phyloP scores from a whole-genome alignment of 2,329 filamentous ascomycete genomes.

The Colletotrichum falcatum region DNA sequence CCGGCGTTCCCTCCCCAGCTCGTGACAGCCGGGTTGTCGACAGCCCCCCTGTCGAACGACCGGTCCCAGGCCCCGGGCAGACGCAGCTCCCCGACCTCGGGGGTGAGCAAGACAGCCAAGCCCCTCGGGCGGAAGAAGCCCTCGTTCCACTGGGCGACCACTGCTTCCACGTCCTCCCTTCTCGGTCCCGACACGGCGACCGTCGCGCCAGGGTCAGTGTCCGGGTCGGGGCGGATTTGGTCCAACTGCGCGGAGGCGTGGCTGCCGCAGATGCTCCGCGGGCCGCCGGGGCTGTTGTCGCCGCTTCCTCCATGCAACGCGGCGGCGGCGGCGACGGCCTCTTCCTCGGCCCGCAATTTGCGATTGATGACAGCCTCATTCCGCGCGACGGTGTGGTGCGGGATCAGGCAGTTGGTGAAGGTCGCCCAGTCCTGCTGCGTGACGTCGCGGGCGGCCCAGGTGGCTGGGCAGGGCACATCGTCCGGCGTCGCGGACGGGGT shows the following conservation, averaged over 20 bases:
- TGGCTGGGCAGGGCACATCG: constrained; percentile 58
- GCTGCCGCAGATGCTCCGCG: constrained; percentile 45
- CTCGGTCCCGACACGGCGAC: constrained; percentile 6
- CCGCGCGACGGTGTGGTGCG: constrained; percentile 56
- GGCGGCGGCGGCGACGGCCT: constrained; percentile 42
- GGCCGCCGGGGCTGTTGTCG: constrained; percentile 27
- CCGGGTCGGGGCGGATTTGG: constrained; percentile 48
- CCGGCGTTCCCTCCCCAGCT: constrained; percentile 4
- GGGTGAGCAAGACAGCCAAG: constrained; percentile 55
- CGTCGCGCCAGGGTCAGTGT: constrained; percentile 49
- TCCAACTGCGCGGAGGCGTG: constrained; percentile 58
- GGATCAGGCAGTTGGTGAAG: constrained; percentile 68
- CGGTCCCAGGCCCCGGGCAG: constrained; percentile 51
- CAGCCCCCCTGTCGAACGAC: constrained; percentile 46
- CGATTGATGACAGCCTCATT: constrained; percentile 63
- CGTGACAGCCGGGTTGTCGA: constrained; percentile 15
- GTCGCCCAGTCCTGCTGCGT: constrained; percentile 68
- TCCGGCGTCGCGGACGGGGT: constrained; percentile 52
- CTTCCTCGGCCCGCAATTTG: constrained; percentile 59
- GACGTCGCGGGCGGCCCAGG: constrained; percentile 58
- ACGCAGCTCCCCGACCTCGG: constrained; percentile 37
- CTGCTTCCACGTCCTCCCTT: constrained; percentile 45
- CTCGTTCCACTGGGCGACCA: constrained; percentile 67
- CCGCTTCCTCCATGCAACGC: constrained; percentile 22
- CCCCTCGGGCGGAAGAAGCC: constrained; percentile 66